Percentiles rank a stretch among this genome's conserved stretches.
Conservation (phyloP, 371 early-diverging fungal genomes). For the Lichtheimia hyalospora region DNA sequence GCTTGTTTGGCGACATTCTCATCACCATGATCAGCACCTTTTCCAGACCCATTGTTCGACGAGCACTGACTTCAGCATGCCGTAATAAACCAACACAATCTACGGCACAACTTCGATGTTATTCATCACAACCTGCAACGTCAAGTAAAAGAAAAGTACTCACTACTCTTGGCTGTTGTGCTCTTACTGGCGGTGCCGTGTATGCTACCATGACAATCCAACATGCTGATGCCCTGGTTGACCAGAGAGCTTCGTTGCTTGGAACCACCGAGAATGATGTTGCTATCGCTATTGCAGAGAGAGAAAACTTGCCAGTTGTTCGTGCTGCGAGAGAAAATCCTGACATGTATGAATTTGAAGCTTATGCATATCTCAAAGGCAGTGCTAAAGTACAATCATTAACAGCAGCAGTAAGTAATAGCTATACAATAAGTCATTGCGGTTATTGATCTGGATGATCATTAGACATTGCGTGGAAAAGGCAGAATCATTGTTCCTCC, state of each 20-base stretch:
- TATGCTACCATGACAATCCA: constrained; percentile 19
- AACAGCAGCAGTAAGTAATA: constrained; percentile 33
- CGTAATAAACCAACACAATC: too few species aligned
- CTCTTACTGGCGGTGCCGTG: constrained; percentile 9
- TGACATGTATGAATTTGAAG: constrained; percentile 27
- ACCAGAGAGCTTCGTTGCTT: constrained; percentile 15
- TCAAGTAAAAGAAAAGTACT: not conserved
- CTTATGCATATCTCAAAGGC: constrained; percentile 28
- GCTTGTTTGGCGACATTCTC: too few species aligned
- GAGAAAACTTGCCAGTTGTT: constrained; percentile 34
- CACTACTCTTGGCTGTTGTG: constrained; percentile 3
- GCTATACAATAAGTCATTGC: not conserved
- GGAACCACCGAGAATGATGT: constrained; percentile 8
- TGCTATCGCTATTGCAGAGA: constrained; percentile 9
- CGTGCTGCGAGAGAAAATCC: constrained; percentile 26
- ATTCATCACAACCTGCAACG: not conserved
- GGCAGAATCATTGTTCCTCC: constrained; percentile 38
- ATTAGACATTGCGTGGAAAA: constrained; percentile 40
- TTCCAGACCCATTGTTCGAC: too few species aligned
- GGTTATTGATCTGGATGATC: not conserved
- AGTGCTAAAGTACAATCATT: constrained; percentile 31
- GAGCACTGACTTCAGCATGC: too few species aligned
- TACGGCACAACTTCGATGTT: too few species aligned
- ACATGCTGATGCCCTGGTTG: constrained; percentile 21
- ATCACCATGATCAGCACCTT: too few species aligned